Base-by-base conservation (phyloP, 2,329 filamentous ascomycete species). In the Pestalotiopsis sp. region DNA sequence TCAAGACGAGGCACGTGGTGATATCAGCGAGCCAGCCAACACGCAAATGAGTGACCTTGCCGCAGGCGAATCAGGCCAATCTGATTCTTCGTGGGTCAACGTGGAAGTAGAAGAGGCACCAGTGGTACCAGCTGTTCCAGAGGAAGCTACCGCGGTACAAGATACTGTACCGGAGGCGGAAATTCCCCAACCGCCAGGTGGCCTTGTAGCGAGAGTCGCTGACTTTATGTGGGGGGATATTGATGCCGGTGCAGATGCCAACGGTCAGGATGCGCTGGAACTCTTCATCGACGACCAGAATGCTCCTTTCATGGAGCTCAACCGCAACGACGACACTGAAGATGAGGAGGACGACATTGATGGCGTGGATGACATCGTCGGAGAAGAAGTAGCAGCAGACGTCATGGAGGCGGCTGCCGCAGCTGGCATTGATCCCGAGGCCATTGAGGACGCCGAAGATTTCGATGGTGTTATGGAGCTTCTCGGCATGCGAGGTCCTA, bases 381-480 rank as follows among this genome's bases (percentile, higher is more conserved):
- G 82, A 23, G 83, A 82, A 56, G 87, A 89, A 49, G 68, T 77
- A 67, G 75, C 73, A 67, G 86, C 82, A 14, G 90, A 91, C 69
- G 87, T 88, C 1, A 83, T 88, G 25, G 89, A 89, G 66, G 91
- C 87, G 59, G 91, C 88, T n/a, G 87, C 86, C 23, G 89, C 88
- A 63, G 90, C 88, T 17, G 92, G 87, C 9, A 83, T 95, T 45
- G 93, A 97, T 67, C 87, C 89, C 66, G 91, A 93, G 73, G 92
- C 91, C 11, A 87, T 94, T 57, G 93, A 95, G 58, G 92, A 98
- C 73, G 93, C 93, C 11, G 96, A 99, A 80, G 96, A 99, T 76
- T 90, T 99, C 17, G 96, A 99, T 78, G 96, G 96, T 0, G 93
- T 99, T 66, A 90, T 99, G 84, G 96, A 99, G 79, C 88, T 99